Evolutionary conservation across 179 eudicot genomes (phyloP).

Genomic region (Actinidia arguta): DNA sequence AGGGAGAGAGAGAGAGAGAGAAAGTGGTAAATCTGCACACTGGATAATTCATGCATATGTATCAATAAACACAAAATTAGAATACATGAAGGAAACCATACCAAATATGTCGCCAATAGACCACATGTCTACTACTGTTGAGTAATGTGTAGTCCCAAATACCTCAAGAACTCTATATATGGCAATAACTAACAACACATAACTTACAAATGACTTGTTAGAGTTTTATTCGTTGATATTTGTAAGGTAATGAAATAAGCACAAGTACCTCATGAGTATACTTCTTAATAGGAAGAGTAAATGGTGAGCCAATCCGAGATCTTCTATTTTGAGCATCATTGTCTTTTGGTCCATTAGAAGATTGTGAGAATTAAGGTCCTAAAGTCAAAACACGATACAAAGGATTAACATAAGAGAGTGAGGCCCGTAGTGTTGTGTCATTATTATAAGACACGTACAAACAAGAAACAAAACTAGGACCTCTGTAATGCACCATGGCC

Average conservation of each 20-base stretch:
- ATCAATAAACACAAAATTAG: too few relatives aligned
- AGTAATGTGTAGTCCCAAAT: slow-evolving; percentile 88
- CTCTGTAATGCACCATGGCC: slow-evolving; percentile 93
- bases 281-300: slow-evolving; percentile 87
- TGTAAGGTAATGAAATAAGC: not conserved
- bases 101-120: slow-evolving; percentile 93
- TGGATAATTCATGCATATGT: too few relatives aligned
- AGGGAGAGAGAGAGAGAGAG: too few relatives aligned
- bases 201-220: not conserved
- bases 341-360: slow-evolving; percentile 95
- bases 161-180: slow-evolving; percentile 91
- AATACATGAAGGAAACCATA: slow-evolving; percentile 29
- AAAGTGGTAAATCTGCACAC: too few relatives aligned
- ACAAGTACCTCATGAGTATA: slow-evolving; percentile 89
- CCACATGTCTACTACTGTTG: slow-evolving; percentile 93
- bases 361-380: slow-evolving; percentile 97
- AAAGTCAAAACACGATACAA: slow-evolving; percentile 15
- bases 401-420: not conserved
- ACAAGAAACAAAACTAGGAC: slow-evolving; percentile 25
- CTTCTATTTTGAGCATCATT: slow-evolving; percentile 86
- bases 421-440: not conserved
- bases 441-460: not conserved
- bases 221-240: not conserved
- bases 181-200: slow-evolving; percentile 62
- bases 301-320: slow-evolving; percentile 93